Percentiles rank a stretch among this genome's conserved stretches.
Evolutionary conservation across 768 basidiomycete genomes (phyloP).

Genomic region (Boletus fagicola): DNA sequence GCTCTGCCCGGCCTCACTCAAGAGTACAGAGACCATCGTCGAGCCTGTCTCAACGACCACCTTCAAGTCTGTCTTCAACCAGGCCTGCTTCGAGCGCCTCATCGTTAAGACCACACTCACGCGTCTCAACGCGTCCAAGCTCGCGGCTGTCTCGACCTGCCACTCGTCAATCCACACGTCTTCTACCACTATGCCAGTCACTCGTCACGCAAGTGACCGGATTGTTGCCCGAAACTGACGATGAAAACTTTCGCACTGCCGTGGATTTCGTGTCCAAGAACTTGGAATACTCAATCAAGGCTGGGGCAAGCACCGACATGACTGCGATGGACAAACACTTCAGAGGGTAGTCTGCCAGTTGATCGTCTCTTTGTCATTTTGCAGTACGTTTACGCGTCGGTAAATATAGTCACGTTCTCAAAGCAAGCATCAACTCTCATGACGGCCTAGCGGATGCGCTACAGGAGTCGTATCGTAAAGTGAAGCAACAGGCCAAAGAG

Average conservation of each 20-base stretch:
- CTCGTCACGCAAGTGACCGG: conserved; percentile 57
- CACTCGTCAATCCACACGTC: conserved; percentile 47
- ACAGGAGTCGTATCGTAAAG: conserved; percentile 46
- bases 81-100: conserved; percentile 44
- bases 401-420: conserved; percentile 51
- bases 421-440: conserved; percentile 66
- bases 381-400: conserved; percentile 13
- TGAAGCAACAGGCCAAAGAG: conserved; percentile 50
- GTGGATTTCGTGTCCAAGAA: conserved; percentile 59
- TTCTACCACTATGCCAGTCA: conserved; percentile 52
- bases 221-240: conserved; percentile 42
- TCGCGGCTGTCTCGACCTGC: conserved; percentile 52
- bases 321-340: conserved; percentile 49
- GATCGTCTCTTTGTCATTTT: conserved; percentile 1
- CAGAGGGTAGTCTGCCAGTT: conserved; percentile 44
- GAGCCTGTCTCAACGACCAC: conserved; percentile 41
- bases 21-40: conserved; percentile 31
- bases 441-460: conserved; percentile 63
- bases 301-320: conserved; percentile 57
- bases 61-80: conserved; percentile 48
- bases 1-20: conserved; percentile 21
- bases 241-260: conserved; percentile 44
- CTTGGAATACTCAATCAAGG: conserved; percentile 58
- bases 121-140: conserved; percentile 36
- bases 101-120: conserved; percentile 36